These are phyloP conservation scores for Exserohilum turcica DNA, from an alignment of 2,329 filamentous ascomycete species.

Conservation along the genomic window DNA sequence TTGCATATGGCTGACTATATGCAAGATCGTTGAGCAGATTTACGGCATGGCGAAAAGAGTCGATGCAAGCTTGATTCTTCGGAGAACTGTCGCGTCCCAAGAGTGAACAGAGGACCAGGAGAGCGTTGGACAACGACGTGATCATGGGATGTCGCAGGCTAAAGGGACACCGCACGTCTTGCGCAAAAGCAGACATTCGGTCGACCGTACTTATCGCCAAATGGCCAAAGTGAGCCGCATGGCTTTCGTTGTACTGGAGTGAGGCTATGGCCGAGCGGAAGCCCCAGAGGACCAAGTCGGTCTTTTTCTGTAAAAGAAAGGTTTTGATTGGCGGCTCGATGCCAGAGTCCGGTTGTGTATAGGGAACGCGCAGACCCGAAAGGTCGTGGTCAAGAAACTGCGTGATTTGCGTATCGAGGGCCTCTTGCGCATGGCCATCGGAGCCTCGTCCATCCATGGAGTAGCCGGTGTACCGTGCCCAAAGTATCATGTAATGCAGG, in stretches of 20 bases:
- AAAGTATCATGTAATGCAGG: conserved; percentile 29
- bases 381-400: conserved; percentile 12
- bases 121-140: conserved; percentile 22
- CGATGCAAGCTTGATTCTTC: conserved; percentile 8
- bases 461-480: conserved; percentile 31
- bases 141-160: conserved; percentile 26
- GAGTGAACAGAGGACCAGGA: conserved; percentile 29
- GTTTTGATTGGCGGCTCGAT: not conserved
- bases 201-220: conserved; percentile 24
- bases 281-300: conserved; percentile 34
- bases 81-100: conserved; percentile 19
- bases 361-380: not conserved
- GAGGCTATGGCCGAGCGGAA: conserved; percentile 30
- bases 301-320: conserved; percentile 25
- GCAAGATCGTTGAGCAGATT: conserved; percentile 24
- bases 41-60: conserved; percentile 20
- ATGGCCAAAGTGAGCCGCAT: conserved; percentile 18
- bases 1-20: conserved; percentile 19
- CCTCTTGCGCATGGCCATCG: conserved; percentile 8
- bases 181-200: conserved; percentile 12
- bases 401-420: conserved; percentile 18
- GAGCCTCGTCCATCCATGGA: conserved; percentile 29
- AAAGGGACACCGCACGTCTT: conserved; percentile 8
- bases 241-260: conserved; percentile 25
- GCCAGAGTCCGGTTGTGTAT: not conserved